Base-by-base conservation (phyloP, 441 rosid genomes). In the Euphorbia schlechtendalii region DNA sequence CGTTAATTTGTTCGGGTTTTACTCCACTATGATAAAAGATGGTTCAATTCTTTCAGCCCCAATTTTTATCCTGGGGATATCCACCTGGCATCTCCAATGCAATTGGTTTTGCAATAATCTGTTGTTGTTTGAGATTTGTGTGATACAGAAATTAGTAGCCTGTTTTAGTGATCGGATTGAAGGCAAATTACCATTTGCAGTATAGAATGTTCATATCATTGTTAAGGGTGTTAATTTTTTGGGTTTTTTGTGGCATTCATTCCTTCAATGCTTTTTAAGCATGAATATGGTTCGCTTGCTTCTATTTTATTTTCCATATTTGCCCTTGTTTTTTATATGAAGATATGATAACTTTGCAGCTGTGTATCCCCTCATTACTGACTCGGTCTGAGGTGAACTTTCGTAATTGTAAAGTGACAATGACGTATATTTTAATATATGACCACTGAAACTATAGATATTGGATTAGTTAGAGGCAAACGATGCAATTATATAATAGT, bases 41-140 rank as follows among this genome's bases (percentile, higher is more conserved):
- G 52, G 24, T 30, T 65, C 22, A 70, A 59, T 24, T 59, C 65
- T 66, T 69, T 63, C 66, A 49, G 69, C 36, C 54, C 18, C 36
- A 34, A 15, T 25, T 38, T 65, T 30, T 45, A 20, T 8, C 6
- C 41, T 24, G 64, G 36, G 56, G 58, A 34, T 49, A 56, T 56
- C 45, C 12, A 53, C 24, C 46, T 68, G n/a, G n/a, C n/a, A n/a
- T n/a, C n/a, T n/a, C n/a, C n/a, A n/a, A 15, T 3, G 21, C 22
- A 4, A 17, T 17, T 48, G 21, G 53, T 48, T 48, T 48, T 48
- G 53, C 53, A 48, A 17, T 48, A 48, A 48, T 48, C 53, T 48
- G 3, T 41, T 3, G 45, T 41, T 9, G 12, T 3, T 71, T 46
- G 56, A 53, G 53, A 32, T 56, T 28, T 38, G 58, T 22, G n/a